Percentiles rank a stretch among this genome's conserved stretches.
phyloP scores from a whole-genome alignment of 2,329 filamentous ascomycete genomes.

The Pseudogymnoascus sp. region DNA sequence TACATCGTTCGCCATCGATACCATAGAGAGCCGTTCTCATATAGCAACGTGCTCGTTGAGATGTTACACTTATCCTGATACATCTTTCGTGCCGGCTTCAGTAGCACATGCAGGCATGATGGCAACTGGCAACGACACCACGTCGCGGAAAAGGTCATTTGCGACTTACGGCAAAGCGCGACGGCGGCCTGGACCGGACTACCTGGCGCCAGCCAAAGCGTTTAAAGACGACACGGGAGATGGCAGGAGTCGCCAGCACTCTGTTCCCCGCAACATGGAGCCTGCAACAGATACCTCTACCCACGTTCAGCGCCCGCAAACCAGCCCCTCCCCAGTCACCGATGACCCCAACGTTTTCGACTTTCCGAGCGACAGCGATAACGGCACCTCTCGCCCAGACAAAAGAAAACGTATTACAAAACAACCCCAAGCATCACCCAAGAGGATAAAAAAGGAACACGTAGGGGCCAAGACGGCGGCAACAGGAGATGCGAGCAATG shows the following conservation, averaged over 20 bases:
- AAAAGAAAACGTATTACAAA: neutral
- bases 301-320: neutral
- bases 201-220: conserved; percentile 10
- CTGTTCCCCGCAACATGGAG: neutral
- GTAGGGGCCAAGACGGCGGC: neutral
- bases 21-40: neutral
- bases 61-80: neutral
- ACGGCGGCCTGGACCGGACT: conserved; percentile 24
- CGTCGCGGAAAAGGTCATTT: conserved; percentile 23
- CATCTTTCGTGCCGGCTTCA: neutral
- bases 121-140: conserved; percentile 23
- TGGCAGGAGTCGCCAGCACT: neutral
- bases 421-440: neutral
- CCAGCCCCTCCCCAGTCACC: neutral
- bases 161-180: conserved; percentile 29
- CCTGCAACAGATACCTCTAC: neutral
- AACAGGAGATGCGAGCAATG: neutral
- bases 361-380: conserved; percentile 19
- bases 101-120: conserved; percentile 15
- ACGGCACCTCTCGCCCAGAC: conserved; percentile 9
- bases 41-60: neutral
- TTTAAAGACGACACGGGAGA: neutral
- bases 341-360: conserved; percentile 7
- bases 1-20: neutral
- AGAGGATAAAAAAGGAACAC: neutral